Conservation (phyloP, 345 rosid species). For the Camelina neglecta region DNA sequence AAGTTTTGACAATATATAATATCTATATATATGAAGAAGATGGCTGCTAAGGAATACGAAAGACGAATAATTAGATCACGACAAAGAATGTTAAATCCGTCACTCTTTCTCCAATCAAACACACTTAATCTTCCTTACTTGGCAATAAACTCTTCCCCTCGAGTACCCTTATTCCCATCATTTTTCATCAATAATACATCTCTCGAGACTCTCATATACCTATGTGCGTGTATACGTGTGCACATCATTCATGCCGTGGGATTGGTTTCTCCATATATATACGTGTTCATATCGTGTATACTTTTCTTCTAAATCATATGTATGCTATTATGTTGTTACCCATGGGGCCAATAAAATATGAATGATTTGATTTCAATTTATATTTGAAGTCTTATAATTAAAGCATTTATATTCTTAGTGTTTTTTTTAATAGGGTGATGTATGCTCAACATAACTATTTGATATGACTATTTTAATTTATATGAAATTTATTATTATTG, state of each 20-base stretch:
- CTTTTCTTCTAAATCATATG: slow-evolving; percentile 15
- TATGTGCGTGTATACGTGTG: slow-evolving; percentile 40
- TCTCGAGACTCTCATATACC: slow-evolving; percentile 7
- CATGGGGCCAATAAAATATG: neutral
- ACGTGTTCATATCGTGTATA: slow-evolving; percentile 3
- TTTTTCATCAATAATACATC: slow-evolving; percentile 23
- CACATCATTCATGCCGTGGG: slow-evolving; percentile 26
- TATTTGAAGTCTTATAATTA: neutral
- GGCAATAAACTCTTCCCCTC: slow-evolving; percentile 46
- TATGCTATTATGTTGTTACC: slow-evolving; percentile 7
- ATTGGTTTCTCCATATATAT: slow-evolving; percentile 11
- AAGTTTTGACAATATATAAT: slow-evolving; percentile 9
- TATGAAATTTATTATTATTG: neutral
- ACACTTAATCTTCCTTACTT: slow-evolving; percentile 42
- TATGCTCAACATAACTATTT: neutral
- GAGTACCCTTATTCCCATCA: slow-evolving; percentile 41
- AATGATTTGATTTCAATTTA: slow-evolving; percentile 16
- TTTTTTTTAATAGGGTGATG: too few relatives aligned
- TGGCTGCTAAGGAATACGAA: slow-evolving; percentile 35
- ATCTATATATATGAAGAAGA: slow-evolving; percentile 27
- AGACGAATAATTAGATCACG: slow-evolving; percentile 49
- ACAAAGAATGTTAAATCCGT: slow-evolving; percentile 56
- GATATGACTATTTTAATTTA: neutral
- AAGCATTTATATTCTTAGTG: neutral
- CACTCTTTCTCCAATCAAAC: slow-evolving; percentile 59